These are phyloP conservation scores for Jimgerdemannia flammicorona DNA, from an alignment of 192 early-diverging fungal genomes.

Conservation along the genomic window DNA sequence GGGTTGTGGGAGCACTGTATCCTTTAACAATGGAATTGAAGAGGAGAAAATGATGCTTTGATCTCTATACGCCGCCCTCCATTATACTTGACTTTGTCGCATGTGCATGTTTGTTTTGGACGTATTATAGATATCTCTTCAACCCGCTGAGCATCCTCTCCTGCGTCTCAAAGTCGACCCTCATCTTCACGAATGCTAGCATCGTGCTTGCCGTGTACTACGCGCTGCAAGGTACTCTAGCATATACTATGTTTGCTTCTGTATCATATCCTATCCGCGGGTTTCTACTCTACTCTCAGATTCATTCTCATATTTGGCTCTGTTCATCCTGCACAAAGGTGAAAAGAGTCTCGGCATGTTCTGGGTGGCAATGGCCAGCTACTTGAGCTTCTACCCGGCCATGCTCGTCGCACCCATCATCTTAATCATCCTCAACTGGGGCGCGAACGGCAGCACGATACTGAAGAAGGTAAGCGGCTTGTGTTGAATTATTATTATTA, in stretches of 20 bases:
- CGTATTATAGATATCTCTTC: constrained; percentile 55
- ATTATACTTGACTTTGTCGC: constrained; percentile 19
- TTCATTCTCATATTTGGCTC: background rate
- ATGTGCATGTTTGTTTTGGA: too few relatives aligned
- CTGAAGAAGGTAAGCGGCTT: background rate
- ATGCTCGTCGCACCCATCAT: constrained; percentile 69
- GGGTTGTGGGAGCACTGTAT: constrained; percentile 15
- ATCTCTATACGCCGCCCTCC: background rate
- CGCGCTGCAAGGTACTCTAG: constrained; percentile 49
- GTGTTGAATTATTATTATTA: background rate
- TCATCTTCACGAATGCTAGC: constrained; percentile 71
- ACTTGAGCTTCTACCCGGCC: constrained; percentile 84
- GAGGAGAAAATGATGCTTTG: constrained; percentile 7
- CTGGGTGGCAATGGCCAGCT: constrained; percentile 75
- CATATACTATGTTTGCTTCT: background rate
- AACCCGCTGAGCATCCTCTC: constrained; percentile 82
- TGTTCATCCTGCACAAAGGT: constrained; percentile 28
- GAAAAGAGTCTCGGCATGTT: constrained; percentile 53
- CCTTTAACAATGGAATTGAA: constrained; percentile 28
- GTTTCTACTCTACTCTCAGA: background rate
- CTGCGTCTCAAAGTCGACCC: constrained; percentile 70
- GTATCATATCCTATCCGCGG: background rate
- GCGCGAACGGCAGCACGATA: constrained; percentile 1
- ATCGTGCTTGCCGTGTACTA: constrained; percentile 69
- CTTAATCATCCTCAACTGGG: constrained; percentile 17